Evolutionary conservation across 257 asterid species (phyloP), one percentile per base, ranked within the genome.

Genomic region (Solanum piurae): DNA sequence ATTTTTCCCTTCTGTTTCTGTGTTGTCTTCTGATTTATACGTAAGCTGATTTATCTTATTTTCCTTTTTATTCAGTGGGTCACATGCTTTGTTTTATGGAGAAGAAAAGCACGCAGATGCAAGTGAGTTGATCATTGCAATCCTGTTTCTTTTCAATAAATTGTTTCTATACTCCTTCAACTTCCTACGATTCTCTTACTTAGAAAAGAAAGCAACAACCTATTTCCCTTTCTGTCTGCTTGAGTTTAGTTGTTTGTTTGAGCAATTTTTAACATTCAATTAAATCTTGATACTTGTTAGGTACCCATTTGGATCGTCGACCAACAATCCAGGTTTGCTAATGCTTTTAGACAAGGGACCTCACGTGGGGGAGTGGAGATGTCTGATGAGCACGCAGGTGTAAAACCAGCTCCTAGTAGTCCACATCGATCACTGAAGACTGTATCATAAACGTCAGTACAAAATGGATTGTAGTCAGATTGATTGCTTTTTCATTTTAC

Each of bases 31-130:
- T 82, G 69, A 31, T 31, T 46, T 80, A 80, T 49, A 80, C 2
- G 5, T 10, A 18, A 83, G 90, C 92, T 94, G 91, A 94, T 88
- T 38, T 68, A 23, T 44, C 84, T 34, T 72, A 68, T 88, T 76
- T 83, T 74, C 23, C 89, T 84, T 91, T 86, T 46, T 90, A 76
- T 91, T 75, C 98, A 97, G 99, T 95, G 96, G 98, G 87, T 95
- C 37, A 58, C 89, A 29, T 93, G 97, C 87, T 84, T 95, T 87
- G 90, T 95, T 86, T 92, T 92, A 90, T 95, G 99, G 98, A 95
- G 94, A 92, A 93, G 87, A 88, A 95, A 90, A 92, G 93, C 95
- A 23, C 94, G 94, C 84, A 93, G 91, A 90, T 92, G 96, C 98
- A 97, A 90, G 98, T 97, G 90, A 92, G 96, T 92, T 29, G 86